Base-by-base conservation (phyloP, 805 yeast species). In the Lachancea nothofagi region DNA sequence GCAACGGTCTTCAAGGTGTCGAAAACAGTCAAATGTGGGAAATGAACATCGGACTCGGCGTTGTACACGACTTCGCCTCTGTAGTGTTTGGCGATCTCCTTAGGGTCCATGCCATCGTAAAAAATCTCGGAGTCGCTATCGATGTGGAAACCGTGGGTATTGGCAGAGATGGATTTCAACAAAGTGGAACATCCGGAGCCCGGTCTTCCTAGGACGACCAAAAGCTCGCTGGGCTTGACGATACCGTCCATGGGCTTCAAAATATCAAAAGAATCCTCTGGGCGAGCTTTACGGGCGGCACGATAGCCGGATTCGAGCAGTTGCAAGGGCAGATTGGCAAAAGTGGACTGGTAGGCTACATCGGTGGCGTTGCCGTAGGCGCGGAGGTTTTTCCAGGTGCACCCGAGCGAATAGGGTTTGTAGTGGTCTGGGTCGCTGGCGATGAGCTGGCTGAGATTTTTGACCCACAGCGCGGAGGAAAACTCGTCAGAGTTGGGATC, bases 121-220 rank as follows among this genome's bases (percentile, higher is more conserved):
- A 71, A 61, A 23, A 78, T 65, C 5, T 48, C 46, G 1, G 83
- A 69, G 23, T 68, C 70, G 29, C 58, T 42, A 26, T 67, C 75
- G 23, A 79, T 50, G 23, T 70, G 55, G 55, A 75, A 77, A 44
- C 85, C 85, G 52, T 75, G 73, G 5, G 83, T 75, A 39, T 77
- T 74, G 13, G 78, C 57, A 27, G 80, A 65, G 28, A 79, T 66
- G 4, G 83, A 72, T 50, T 79, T 79, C 50, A 80, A 64, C 36
- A 80, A 63, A 0, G 87, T 79, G 2, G 85, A 72, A 57, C 87
- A 80, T 47, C 88, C 87, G n/a, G 86, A 76, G 53, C 87, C 87
- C 1, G 87, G 87, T 61, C 83, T 71, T 37, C 88, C 88, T 42
- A 80, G 62, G 12, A 80, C 87, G 36, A 81, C 82, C 6, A 82